Evolutionary conservation across 129 eudicot genomes (phyloP).

Genomic region (Mikania micrantha): DNA sequence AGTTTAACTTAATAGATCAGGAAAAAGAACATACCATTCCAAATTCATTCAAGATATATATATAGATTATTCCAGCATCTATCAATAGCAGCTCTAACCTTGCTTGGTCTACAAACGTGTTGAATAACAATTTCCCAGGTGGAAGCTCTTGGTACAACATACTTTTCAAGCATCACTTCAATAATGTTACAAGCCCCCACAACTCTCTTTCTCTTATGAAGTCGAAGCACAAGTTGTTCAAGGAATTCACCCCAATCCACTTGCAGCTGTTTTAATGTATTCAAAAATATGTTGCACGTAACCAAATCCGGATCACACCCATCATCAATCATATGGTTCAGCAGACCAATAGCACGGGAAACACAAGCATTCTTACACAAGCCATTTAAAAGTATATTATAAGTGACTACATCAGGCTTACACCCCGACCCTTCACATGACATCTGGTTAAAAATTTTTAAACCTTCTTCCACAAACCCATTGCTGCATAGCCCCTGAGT

Average conservation of each 20-base stretch:
- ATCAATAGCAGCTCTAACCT: conserved; percentile 48
- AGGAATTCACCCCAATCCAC: conserved; percentile 62
- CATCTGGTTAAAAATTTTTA: conserved; percentile 77
- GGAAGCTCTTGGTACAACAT: conserved; percentile 47
- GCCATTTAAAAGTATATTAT: conserved; percentile 59
- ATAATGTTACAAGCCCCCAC: conserved; percentile 63
- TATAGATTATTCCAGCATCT: conserved; percentile 67
- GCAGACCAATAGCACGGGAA: conserved; percentile 63
- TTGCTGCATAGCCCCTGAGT: conserved; percentile 73
- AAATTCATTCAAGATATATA: conserved; percentile 36
- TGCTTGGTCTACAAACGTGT: conserved; percentile 52
- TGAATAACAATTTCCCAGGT: conserved; percentile 68
- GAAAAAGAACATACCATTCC: background rate
- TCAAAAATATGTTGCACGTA: conserved; percentile 71
- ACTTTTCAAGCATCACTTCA: conserved; percentile 68
- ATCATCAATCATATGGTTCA: conserved; percentile 65
- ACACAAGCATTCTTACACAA: conserved; percentile 52
- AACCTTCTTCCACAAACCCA: conserved; percentile 64
- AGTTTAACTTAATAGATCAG: too few relatives aligned
- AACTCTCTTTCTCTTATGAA: conserved; percentile 46
- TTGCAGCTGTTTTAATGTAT: conserved; percentile 43
- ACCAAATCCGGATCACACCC: conserved; percentile 81
- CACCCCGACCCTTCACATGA: conserved; percentile 34
- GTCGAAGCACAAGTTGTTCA: conserved; percentile 71
- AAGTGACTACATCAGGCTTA: conserved; percentile 76